These are phyloP conservation scores for Oryza australiensis DNA, from an alignment of 176 grass and related monocot genomes.

Conservation along the genomic window DNA sequence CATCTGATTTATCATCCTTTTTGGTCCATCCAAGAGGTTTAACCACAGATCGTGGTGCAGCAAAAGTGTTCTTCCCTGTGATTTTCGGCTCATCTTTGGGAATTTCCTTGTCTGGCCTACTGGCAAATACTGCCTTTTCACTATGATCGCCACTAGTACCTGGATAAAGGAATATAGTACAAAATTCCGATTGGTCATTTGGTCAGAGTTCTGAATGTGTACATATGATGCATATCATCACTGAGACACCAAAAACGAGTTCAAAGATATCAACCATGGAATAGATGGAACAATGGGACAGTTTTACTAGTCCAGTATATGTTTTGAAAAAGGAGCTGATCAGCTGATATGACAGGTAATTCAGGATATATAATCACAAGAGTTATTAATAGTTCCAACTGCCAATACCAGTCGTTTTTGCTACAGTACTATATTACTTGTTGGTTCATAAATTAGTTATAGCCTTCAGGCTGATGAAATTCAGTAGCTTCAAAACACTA, in stretches of 20 bases:
- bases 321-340: neutral
- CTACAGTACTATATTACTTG: neutral
- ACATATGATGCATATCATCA: conserved; percentile 1
- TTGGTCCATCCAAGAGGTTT: conserved; percentile 72
- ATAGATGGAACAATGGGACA: neutral
- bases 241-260: neutral
- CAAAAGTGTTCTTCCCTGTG: conserved; percentile 60
- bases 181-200: neutral
- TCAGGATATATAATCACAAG: conserved; percentile 2
- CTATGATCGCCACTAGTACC: conserved; percentile 46
- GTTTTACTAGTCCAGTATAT: neutral
- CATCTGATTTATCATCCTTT: conserved; percentile 54
- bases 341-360: neutral
- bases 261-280: neutral
- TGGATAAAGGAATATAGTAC: conserved; percentile 16
- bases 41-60: conserved; percentile 66
- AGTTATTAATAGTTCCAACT: neutral
- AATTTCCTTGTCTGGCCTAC: conserved; percentile 39
- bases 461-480: conserved; percentile 2
- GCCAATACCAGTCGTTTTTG: neutral
- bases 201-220: conserved; percentile 2
- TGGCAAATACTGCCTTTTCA: conserved; percentile 24
- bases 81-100: conserved; percentile 23
- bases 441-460: neutral
- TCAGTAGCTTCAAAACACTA: conserved; percentile 1